A percentile compares a stretch with the other conserved stretches of the same genome.
Evolutionary conservation across 805 yeast genomes (phyloP).

Genomic region (Scheffersomyces spartinae): DNA sequence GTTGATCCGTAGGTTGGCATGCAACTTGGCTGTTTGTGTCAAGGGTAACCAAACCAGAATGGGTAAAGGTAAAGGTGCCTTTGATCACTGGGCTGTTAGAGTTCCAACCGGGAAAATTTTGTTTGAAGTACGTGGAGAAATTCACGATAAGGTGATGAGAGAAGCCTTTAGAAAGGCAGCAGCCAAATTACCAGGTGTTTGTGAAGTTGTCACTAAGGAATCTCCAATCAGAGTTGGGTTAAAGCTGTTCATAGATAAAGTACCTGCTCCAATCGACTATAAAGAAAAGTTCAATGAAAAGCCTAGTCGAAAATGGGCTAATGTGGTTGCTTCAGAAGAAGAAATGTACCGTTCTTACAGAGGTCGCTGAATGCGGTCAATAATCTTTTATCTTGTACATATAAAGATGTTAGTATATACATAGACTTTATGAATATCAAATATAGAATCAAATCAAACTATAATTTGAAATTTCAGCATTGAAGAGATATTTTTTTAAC

Average conservation of each 20-base stretch:
- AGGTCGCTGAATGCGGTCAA: constrained; percentile 36
- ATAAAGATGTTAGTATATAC: too few relatives aligned
- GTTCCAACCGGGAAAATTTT: constrained; percentile 92
- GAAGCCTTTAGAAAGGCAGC: constrained; percentile 88
- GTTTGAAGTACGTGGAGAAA: constrained; percentile 64
- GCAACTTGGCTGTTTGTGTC: constrained; percentile 83
- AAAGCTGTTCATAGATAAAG: constrained; percentile 35
- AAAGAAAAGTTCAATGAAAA: constrained; percentile 39
- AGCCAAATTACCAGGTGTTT: constrained; percentile 83
- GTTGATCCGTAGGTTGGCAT: constrained; percentile 68
- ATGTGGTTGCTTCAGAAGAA: constrained; percentile 37
- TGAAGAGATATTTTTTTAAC: too few relatives aligned
- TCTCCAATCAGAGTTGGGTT: constrained; percentile 66
- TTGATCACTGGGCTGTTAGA: constrained; percentile 94
- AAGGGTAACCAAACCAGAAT: constrained; percentile 99
- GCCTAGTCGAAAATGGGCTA: constrained; percentile 58
- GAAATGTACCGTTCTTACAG: constrained; percentile 47
- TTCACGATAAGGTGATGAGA: constrained; percentile 83
- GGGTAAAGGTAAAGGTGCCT: constrained; percentile 99
- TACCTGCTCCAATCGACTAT: constrained; percentile 37
- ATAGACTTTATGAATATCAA: too few relatives aligned
- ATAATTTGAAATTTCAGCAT: too few relatives aligned
- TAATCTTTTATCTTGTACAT: too few relatives aligned
- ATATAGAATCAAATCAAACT: too few relatives aligned
- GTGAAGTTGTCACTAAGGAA: constrained; percentile 64